A percentile compares a stretch with the other conserved stretches of the same genome.
Conservation (phyloP, 441 rosid species). For the Euphorbia corollata region DNA sequence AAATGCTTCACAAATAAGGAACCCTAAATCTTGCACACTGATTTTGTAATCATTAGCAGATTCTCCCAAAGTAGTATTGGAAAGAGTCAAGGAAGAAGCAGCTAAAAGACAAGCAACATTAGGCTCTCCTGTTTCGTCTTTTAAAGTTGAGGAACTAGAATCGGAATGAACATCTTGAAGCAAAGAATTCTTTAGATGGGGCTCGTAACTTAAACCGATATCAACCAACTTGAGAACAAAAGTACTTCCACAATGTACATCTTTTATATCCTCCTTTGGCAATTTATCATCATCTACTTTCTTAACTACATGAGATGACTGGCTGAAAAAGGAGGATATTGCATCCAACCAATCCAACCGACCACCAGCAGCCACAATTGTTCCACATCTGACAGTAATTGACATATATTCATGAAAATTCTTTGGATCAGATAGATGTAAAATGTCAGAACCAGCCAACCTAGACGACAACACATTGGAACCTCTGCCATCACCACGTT, state of each 20-base stretch:
- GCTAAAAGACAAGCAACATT: slow-evolving; percentile 74
- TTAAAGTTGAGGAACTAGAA: slow-evolving; percentile 27
- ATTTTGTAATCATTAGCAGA: slow-evolving; percentile 47
- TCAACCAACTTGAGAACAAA: slow-evolving; percentile 77
- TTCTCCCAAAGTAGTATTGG: slow-evolving; percentile 36
- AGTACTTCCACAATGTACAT: slow-evolving; percentile 40
- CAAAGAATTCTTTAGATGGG: slow-evolving; percentile 39
- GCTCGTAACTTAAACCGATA: slow-evolving; percentile 88
- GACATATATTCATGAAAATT: slow-evolving; percentile 41
- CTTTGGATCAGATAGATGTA: slow-evolving; percentile 63
- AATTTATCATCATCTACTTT: slow-evolving; percentile 30
- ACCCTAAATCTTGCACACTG: slow-evolving; percentile 75
- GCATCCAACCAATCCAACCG: slow-evolving; percentile 92
- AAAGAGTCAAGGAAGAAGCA: slow-evolving; percentile 72
- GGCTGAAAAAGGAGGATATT: slow-evolving; percentile 59
- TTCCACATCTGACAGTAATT: slow-evolving; percentile 64
- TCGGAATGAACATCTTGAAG: slow-evolving; percentile 31
- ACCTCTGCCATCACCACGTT: slow-evolving; percentile 96
- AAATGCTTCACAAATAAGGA: slow-evolving; percentile 59
- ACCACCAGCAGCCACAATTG: slow-evolving; percentile 82
- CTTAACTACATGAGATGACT: slow-evolving; percentile 37
- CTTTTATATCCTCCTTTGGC: slow-evolving; percentile 26
- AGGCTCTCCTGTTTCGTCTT: slow-evolving; percentile 24
- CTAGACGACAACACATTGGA: slow-evolving; percentile 81
- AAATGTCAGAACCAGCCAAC: slow-evolving; percentile 79